phyloP scores from a whole-genome alignment of 805 yeast species.

The Myxozyma sirexii region DNA sequence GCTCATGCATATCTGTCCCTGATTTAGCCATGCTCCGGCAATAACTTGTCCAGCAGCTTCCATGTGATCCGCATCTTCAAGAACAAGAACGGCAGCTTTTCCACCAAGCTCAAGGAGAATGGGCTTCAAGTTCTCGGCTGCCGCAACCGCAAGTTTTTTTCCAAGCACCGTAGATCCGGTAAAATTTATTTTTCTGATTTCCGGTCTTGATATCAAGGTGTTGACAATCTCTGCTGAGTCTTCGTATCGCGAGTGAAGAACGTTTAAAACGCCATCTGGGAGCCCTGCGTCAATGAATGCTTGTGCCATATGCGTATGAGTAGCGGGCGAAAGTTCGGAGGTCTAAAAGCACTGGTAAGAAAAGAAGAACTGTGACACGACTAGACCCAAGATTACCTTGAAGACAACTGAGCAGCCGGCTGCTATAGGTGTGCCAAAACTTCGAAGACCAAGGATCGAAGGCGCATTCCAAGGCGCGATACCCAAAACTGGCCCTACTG shows the following conservation, averaged over 20 bases:
- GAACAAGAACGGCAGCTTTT: slow-evolving; percentile 77
- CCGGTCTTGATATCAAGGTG: slow-evolving; percentile 69
- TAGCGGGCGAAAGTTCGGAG: slow-evolving; percentile 77
- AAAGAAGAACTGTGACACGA: neutral
- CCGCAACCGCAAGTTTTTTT: slow-evolving; percentile 66
- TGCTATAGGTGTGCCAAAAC: slow-evolving; percentile 79
- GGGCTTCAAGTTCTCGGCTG: slow-evolving; percentile 73
- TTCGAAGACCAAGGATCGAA: slow-evolving; percentile 79
- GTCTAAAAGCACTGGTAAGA: slow-evolving; percentile 48
- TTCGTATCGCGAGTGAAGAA: slow-evolving; percentile 45
- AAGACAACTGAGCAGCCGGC: slow-evolving; percentile 80
- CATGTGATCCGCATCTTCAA: slow-evolving; percentile 69
- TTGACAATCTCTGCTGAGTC: slow-evolving; percentile 63
- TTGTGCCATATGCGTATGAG: slow-evolving; percentile 67
- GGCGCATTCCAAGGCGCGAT: slow-evolving; percentile 92
- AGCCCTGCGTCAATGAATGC: slow-evolving; percentile 73
- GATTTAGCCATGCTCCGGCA: slow-evolving; percentile 79
- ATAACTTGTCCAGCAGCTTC: slow-evolving; percentile 68
- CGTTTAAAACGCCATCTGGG: slow-evolving; percentile 79
- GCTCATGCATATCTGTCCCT: slow-evolving; percentile 93
- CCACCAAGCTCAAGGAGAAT: slow-evolving; percentile 87
- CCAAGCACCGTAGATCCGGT: slow-evolving; percentile 88
- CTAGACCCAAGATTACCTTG: slow-evolving; percentile 44
- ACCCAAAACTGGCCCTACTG: slow-evolving; percentile 84
- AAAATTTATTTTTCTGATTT: slow-evolving; percentile 77